Percentiles rank a stretch among this genome's conserved stretches.
These are phyloP conservation scores for Diaporthe vaccinii DNA, from an alignment of 2,329 filamentous ascomycete species.

Conservation along the genomic window DNA sequence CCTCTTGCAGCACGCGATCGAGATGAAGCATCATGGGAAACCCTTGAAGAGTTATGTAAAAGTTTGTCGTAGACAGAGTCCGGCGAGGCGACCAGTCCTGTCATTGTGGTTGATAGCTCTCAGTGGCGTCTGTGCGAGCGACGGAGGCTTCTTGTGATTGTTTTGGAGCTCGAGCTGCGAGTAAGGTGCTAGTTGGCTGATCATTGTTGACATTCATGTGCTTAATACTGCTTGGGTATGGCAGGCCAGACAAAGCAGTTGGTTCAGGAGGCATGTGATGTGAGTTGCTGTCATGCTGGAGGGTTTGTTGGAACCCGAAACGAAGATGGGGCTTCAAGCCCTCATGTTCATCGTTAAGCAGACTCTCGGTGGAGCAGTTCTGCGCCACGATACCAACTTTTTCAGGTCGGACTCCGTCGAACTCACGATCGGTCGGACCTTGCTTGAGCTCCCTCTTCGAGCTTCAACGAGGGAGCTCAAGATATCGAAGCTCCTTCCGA, in stretches of 20 bases:
- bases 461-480: neutral
- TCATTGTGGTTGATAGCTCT: neutral
- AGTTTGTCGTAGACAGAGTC: neutral
- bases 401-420: too few relatives aligned
- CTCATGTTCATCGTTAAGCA: too few relatives aligned
- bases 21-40: neutral
- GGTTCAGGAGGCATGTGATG: neutral
- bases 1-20: neutral
- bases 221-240: neutral
- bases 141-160: neutral
- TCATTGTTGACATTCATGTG: neutral
- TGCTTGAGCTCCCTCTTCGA: neutral
- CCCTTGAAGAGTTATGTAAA: conserved; percentile 10
- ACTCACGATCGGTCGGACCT: neutral
- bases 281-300: neutral
- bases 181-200: neutral
- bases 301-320: too few relatives aligned
- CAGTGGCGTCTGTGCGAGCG: conserved; percentile 13
- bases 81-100: neutral
- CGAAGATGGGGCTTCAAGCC: neutral
- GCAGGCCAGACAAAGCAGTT: neutral
- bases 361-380: neutral
- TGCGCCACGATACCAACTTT: too few relatives aligned
- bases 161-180: neutral
- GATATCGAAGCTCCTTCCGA: neutral